Conservation (phyloP, 805 yeast species). For the Yarrowia sp. region DNA sequence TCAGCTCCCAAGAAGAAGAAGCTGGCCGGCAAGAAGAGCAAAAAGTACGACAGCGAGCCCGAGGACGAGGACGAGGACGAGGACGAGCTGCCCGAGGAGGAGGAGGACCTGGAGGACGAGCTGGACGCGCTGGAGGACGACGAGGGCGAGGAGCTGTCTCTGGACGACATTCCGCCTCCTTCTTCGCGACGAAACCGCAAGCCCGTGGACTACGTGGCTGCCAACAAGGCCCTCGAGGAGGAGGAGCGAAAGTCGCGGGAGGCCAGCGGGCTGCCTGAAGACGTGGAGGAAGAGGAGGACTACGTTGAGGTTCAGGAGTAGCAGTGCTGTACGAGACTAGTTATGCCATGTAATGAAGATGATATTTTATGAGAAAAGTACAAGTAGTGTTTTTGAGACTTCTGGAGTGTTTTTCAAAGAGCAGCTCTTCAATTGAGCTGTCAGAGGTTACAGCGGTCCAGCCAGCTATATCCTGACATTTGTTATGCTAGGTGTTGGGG, state of each 20-base stretch:
- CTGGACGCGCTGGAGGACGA: constrained; percentile 77
- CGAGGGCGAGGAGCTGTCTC: constrained; percentile 79
- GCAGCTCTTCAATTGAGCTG: no score
- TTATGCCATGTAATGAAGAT: constrained; percentile 6
- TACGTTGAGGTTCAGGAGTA: constrained; percentile 48
- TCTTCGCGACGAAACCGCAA: constrained; percentile 87
- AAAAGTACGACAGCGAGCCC: constrained; percentile 61
- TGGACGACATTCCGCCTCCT: constrained; percentile 69
- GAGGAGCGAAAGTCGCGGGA: constrained; percentile 53
- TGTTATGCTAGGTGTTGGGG: no score
- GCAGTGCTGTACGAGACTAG: background rate
- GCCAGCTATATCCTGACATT: no score
- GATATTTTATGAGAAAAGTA: background rate
- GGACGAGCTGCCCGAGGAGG: constrained; percentile 49
- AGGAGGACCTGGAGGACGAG: constrained; percentile 51
- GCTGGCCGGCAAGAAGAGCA: constrained; percentile 44
- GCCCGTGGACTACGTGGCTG: constrained; percentile 82
- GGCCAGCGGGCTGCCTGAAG: constrained; percentile 52
- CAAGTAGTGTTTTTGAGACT: background rate
- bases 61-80: constrained; percentile 53
- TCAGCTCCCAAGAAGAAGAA: constrained; percentile 36
- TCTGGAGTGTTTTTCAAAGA: no score
- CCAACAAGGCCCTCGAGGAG: constrained; percentile 71
- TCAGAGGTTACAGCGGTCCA: no score
- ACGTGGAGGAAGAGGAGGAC: constrained; percentile 58